Conservation (phyloP, 495 filamentous ascomycete species). For the Parathielavia hyrcaniae region DNA sequence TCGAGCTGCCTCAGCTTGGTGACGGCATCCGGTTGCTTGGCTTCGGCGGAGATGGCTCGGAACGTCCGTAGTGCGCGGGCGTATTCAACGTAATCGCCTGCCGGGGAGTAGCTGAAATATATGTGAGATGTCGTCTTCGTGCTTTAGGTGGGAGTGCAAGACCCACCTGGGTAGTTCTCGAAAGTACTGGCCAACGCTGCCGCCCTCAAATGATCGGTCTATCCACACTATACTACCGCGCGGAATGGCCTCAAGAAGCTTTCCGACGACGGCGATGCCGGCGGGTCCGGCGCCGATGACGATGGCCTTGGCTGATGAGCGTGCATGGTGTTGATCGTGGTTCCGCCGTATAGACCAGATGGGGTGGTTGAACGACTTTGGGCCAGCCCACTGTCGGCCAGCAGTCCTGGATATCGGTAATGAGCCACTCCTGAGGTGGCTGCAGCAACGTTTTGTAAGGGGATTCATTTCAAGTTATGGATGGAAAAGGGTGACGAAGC, state of each 20-base stretch:
- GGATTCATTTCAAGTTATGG: neutral
- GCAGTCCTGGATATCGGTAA: neutral
- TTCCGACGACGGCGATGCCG: slow-evolving; percentile 27
- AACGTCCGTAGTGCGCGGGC: slow-evolving; percentile 16
- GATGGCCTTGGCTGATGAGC: slow-evolving; percentile 12
- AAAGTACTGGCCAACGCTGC: slow-evolving; percentile 17
- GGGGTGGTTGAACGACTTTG: neutral
- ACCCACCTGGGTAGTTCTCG: slow-evolving; percentile 21
- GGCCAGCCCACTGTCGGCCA: neutral
- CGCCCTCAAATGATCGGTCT: slow-evolving; percentile 19
- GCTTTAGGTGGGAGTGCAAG: neutral
- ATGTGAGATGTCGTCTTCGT: neutral
- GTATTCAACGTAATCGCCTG: slow-evolving; percentile 18
- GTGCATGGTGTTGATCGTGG: neutral
- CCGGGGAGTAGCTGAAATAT: slow-evolving; percentile 20
- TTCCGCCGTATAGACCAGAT: neutral
- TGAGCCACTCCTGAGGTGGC: neutral
- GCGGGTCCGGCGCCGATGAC: slow-evolving; percentile 27
- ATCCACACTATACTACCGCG: slow-evolving; percentile 25
- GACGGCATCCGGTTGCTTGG: slow-evolving; percentile 15
- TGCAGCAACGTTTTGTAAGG: slow-evolving; percentile 8
- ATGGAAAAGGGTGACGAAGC: neutral
- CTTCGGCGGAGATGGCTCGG: slow-evolving; percentile 9
- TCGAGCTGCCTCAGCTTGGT: slow-evolving; percentile 7
- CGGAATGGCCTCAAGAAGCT: slow-evolving; percentile 17